These are phyloP conservation scores for Leishmania martiniquensis DNA, from an alignment of 208 protist genomes.

Conservation along the genomic window DNA sequence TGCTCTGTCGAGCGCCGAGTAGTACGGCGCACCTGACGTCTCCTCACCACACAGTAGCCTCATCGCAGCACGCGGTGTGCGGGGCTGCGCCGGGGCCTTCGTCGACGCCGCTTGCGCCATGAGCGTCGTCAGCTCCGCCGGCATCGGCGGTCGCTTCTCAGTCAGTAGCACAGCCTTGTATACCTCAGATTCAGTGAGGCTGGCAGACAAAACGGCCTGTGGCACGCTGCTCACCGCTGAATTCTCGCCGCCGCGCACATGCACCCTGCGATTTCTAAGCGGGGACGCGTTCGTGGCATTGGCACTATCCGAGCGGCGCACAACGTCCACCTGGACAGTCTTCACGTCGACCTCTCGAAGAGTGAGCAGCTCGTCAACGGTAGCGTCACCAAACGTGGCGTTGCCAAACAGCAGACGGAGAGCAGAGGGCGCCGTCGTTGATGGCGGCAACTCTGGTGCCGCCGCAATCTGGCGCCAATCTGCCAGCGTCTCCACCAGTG, in stretches of 20 bases:
- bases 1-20: not conserved
- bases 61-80: not conserved
- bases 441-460: not conserved
- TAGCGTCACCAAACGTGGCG: not conserved
- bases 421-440: not conserved
- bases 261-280: not conserved
- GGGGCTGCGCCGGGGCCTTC: not conserved
- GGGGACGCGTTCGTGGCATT: not conserved
- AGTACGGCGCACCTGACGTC: constrained; percentile 11
- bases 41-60: constrained; percentile 6
- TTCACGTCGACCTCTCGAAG: not conserved
- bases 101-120: not conserved
- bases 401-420: not conserved
- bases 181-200: constrained; percentile 25
- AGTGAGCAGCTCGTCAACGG: not conserved
- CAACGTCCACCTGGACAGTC: not conserved
- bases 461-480: constrained; percentile 2
- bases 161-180: constrained; percentile 15
- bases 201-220: constrained; percentile 4
- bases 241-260: not conserved
- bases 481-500: constrained; percentile 6
- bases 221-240: not conserved
- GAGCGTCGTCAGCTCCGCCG: constrained; percentile 7
- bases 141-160: constrained; percentile 16
- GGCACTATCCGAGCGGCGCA: not conserved